A percentile compares a stretch with the other conserved stretches of the same genome.
Conservation (phyloP, 2,329 filamentous ascomycete species). For the Aspergillus calidoustus region DNA sequence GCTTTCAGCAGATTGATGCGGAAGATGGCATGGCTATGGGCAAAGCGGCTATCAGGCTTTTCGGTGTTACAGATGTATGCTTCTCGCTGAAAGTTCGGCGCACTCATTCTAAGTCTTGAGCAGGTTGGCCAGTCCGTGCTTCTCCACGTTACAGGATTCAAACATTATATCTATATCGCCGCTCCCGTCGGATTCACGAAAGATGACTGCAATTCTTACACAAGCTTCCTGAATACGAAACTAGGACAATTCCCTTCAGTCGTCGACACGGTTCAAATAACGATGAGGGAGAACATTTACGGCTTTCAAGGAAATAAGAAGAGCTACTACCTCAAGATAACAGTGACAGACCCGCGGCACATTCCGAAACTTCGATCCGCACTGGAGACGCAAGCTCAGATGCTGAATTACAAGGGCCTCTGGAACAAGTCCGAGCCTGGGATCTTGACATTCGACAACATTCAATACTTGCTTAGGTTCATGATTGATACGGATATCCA, state of each 20-base stretch:
- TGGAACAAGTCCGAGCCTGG: conserved; percentile 75
- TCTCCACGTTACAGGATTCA: conserved; percentile 92
- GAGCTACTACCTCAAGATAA: conserved; percentile 91
- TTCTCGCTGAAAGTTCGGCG: conserved; percentile 30
- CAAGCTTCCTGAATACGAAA: conserved; percentile 77
- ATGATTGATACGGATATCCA: conserved; percentile 96
- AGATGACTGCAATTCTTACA: conserved; percentile 78
- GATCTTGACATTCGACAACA: conserved; percentile 91
- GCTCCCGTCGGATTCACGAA: conserved; percentile 82
- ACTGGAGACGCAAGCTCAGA: conserved; percentile 68
- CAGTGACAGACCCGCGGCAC: conserved; percentile 84
- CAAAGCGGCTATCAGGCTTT: conserved; percentile 81
- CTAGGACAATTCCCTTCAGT: conserved; percentile 73
- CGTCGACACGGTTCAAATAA: conserved; percentile 80
- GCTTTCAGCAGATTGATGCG: conserved; percentile 93
- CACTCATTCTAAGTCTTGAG: conserved; percentile 18
- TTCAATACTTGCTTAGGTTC: conserved; percentile 92
- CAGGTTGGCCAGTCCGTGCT: conserved; percentile 84
- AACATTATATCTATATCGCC: conserved; percentile 93
- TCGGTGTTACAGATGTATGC: conserved; percentile 80
- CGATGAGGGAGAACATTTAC: conserved; percentile 87
- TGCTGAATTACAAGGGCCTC: conserved; percentile 86
- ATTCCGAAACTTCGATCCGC: conserved; percentile 75
- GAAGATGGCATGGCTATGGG: conserved; percentile 85
- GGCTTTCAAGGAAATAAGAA: conserved; percentile 93